These are phyloP conservation scores for Cryphonectria carpinicola DNA, from an alignment of 2,329 filamentous ascomycete species.

Conservation along the genomic window DNA sequence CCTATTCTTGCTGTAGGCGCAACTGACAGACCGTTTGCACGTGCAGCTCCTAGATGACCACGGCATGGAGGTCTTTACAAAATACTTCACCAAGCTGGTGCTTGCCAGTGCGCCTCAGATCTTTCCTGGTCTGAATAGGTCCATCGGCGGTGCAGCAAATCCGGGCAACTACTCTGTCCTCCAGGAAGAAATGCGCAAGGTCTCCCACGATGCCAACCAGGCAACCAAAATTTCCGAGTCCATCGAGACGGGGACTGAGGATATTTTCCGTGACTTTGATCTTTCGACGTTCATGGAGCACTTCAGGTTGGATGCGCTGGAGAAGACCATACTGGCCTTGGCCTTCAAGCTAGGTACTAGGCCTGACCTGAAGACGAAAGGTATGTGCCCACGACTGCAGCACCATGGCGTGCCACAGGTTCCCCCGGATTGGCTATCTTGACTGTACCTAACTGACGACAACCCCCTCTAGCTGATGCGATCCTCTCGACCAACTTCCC, in stretches of 20 bases:
- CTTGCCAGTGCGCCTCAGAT: slow-evolving; percentile 90
- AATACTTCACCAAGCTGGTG: slow-evolving; percentile 92
- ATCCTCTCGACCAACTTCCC: slow-evolving; percentile 81
- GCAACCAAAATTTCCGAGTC: slow-evolving; percentile 91
- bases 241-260: slow-evolving; percentile 86
- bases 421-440: slow-evolving; percentile 49
- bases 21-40: slow-evolving; percentile 7
- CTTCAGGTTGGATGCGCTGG: slow-evolving; percentile 87
- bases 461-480: slow-evolving; percentile 70
- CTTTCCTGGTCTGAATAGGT: slow-evolving; percentile 78
- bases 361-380: slow-evolving; percentile 85
- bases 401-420: slow-evolving; percentile 38
- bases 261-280: slow-evolving; percentile 95
- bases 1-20: neutral
- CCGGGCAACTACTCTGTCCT: slow-evolving; percentile 84
- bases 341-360: slow-evolving; percentile 86
- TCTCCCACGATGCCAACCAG: slow-evolving; percentile 78
- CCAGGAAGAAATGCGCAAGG: slow-evolving; percentile 82
- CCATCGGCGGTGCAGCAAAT: slow-evolving; percentile 60
- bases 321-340: slow-evolving; percentile 84
- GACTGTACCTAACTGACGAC: slow-evolving; percentile 9
- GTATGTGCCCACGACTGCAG: slow-evolving; percentile 48
- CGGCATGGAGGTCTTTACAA: slow-evolving; percentile 98
- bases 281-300: slow-evolving; percentile 95
- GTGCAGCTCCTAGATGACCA: slow-evolving; percentile 90